Base-by-base conservation (phyloP, 2,329 filamentous ascomycete genomes). In the Chrysoporthe puriensis region DNA sequence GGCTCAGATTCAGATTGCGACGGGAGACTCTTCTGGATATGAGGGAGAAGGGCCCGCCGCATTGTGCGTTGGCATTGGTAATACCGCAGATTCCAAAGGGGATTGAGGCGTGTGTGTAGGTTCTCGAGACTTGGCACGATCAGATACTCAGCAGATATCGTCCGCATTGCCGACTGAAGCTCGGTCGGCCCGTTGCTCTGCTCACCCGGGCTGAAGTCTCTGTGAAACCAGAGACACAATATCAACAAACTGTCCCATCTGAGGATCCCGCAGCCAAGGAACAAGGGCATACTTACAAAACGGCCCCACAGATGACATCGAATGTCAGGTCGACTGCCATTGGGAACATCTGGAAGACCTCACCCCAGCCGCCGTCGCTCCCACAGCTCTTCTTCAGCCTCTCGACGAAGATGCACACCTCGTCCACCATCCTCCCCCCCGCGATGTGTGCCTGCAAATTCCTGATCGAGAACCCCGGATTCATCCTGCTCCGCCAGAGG, bases 271-370 rank as follows among this genome's bases (percentile, higher is more conserved):
- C 2, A 52, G 5, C 26, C 52, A 11, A 18, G 44, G 18, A 3
- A 36, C 1, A 21, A 26, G 18, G 50, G 13, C 9, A 36, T 7
- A 64, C 62, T 64, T n/a, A 67, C 66, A 67, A n/a, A 21, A 61
- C 62, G 5, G 62, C 63, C 6, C 66, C 63, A 32, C 66, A 64
- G 48, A 67, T 67, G 18, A 67, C 61, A 32, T 67, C 66, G 32
- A 67, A 67, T 14, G 66, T 67, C 57, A 67, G n/a, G 34, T 67
- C 66, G 40, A 67, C 26, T 16, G 66, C 62, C 56, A 52, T 18
- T 3, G 66, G 66, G 3, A 67, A 57, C 42, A 67, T 44, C 34
- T 64, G 56, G 9, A 67, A 67, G 16, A 60, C 40, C 0, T 32
- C 40, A 11, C 66, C 66, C 57, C 63, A 57, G 11, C 43, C 16